These are phyloP conservation scores for Mucor mucedo DNA, from an alignment of 371 early-diverging fungal genomes.

Conservation along the genomic window DNA sequence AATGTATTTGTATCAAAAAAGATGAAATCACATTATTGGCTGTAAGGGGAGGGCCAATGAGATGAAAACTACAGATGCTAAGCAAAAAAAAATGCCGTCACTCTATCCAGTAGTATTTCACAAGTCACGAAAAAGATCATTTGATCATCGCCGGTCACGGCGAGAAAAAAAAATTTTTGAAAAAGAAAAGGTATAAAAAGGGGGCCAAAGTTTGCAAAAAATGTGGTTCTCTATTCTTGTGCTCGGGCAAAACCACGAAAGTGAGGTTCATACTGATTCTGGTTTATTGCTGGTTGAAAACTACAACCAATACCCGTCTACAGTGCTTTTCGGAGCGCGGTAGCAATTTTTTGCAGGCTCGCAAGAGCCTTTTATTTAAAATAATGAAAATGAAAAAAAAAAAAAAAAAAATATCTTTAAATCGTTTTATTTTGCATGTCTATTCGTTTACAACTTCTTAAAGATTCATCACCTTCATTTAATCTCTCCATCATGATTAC, in stretches of 20 bases:
- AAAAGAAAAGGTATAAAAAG: constrained; percentile 43
- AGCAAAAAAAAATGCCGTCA: too few relatives aligned
- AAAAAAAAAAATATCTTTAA: background rate
- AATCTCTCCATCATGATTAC: too few relatives aligned
- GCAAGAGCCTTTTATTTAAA: constrained; percentile 30
- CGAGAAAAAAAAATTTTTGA: background rate
- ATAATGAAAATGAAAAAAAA: constrained; percentile 39
- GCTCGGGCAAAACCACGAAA: constrained; percentile 64
- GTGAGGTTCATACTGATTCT: constrained; percentile 63
- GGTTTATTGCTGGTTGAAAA: constrained; percentile 68
- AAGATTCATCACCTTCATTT: too few relatives aligned
- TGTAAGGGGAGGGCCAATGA: too few relatives aligned
- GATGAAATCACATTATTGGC: too few relatives aligned
- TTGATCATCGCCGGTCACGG: background rate
- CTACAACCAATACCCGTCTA: constrained; percentile 65
- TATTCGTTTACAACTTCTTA: background rate
- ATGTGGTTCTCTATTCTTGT: constrained; percentile 51
- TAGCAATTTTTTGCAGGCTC: constrained; percentile 59
- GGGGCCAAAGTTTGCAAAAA: constrained; percentile 22
- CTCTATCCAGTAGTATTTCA: too few relatives aligned
- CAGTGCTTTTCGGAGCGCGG: constrained; percentile 45
- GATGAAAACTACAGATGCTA: too few relatives aligned
- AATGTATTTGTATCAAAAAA: too few relatives aligned
- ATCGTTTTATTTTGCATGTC: background rate
- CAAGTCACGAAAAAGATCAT: too few relatives aligned